Percentiles rank a stretch among this genome's conserved stretches.
These are phyloP conservation scores for Calonectria fujianensis DNA, from an alignment of 2,329 filamentous ascomycete genomes.

Conservation along the genomic window DNA sequence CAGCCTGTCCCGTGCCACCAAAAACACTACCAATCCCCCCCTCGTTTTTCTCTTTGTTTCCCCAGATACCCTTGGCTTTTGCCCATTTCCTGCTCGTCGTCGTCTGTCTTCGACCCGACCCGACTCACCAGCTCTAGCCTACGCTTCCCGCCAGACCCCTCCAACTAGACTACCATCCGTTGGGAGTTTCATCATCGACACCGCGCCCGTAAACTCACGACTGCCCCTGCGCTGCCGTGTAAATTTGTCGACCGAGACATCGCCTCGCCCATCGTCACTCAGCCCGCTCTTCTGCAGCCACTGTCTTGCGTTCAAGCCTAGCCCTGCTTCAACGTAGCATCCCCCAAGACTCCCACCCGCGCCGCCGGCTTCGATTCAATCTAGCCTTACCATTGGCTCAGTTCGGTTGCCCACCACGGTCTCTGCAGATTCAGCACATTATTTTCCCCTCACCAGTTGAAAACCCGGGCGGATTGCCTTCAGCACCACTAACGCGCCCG, in stretches of 20 bases:
- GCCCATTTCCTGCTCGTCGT: conserved; percentile 51
- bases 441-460: conserved; percentile 56
- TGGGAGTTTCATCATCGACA: conserved; percentile 39
- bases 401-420: conserved; percentile 62
- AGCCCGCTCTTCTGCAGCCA: conserved; percentile 45
- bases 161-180: conserved; percentile 37
- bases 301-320: conserved; percentile 49
- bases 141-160: conserved; percentile 41
- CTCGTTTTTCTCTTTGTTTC: conserved; percentile 58
- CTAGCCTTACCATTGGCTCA: conserved; percentile 44
- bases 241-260: conserved; percentile 54
- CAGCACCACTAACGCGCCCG: conserved; percentile 54
- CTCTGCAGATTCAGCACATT: conserved; percentile 53
- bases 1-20: conserved; percentile 57
- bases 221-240: conserved; percentile 47
- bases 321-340: conserved; percentile 40
- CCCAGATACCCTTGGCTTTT: conserved; percentile 57
- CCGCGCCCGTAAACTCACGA: conserved; percentile 49
- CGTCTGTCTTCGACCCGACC: conserved; percentile 51
- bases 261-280: conserved; percentile 47
- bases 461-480: conserved; percentile 49
- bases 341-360: conserved; percentile 35
- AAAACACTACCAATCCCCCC: conserved; percentile 56
- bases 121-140: conserved; percentile 51
- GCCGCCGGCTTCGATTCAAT: conserved; percentile 47